Evolutionary conservation across 805 yeast species (phyloP), one percentile per base, ranked within the genome.

Genomic region (Lipomyces mesembrius): DNA sequence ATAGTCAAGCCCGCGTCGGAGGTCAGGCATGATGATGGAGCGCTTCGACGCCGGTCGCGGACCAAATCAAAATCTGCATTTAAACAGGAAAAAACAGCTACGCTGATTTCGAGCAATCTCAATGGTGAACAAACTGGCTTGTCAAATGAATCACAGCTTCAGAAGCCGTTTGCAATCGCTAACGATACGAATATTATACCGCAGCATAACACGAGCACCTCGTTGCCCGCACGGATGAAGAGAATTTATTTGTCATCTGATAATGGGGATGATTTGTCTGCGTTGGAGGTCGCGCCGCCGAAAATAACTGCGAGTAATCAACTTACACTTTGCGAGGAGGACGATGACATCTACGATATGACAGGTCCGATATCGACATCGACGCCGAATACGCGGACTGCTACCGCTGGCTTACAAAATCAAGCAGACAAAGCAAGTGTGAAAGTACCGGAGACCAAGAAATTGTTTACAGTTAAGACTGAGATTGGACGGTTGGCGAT

Each of bases 11-110:
- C 29, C 20, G 20, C n/a, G 59, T 29, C 54, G 59, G 9, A 59
- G 53, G 25, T 35, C 35, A 17, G 49, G 46, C 7, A 62, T 54
- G 8, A 56, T 53, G 51, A 62, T 57, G 25, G 53, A 9, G 34
- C n/a, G 34, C n/a, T 22, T 22, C 55, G 55, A 25, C 32, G 34
- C 17, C 55, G 34, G 32, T 43, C 49, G 22, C 49, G 49, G 49
- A 2, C 22, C 14, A 17, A 17, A n/a, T 17, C 49, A 9, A 52
- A 52, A 6, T 29, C 34, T 25, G n/a, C n/a, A 9, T 11, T 25
- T 52, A 29, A 25, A 12, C 34, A 29, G 17, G 34, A 52, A 9
- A 52, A 52, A 22, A 25, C 29, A 52, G 27, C 22, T 5, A 17
- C 55, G 17, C 34, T 37, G 27, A 29, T 12, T 29, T 25, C n/a